Base-by-base conservation (phyloP, 2,329 filamentous ascomycete genomes). In the Dactylellina haptotyla region DNA sequence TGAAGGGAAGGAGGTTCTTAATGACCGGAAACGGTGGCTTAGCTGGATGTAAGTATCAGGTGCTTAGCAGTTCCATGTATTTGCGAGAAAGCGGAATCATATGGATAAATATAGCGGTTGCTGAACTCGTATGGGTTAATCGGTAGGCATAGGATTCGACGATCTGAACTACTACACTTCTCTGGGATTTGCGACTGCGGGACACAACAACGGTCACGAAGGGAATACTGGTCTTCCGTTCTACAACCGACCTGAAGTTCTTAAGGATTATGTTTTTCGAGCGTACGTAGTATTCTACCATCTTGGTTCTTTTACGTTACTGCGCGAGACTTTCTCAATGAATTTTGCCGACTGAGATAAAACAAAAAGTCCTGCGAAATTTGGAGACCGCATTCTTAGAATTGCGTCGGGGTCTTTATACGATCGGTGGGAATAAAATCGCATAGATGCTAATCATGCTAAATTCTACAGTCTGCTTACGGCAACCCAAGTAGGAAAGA, bases 231-330 rank as follows among this genome's bases (percentile, higher is more conserved):
- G 61, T 2, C 20, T 25, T 2, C 37, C 59, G 16, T 73, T 73
- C 23, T 32, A 59, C 8, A 66, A 73, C 20, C 23, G 39, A 8
- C 67, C 67, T 2, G 51, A 73, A 45, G 53, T 66, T 14, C 16
- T 73, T 6, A 66, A 45, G 10, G 67, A 73, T 26, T 73, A 53
- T 61, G 51, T 30, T 1, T 66, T 39, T n/a, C 23, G 67, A 43
- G 32, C 56, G 20, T 58, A 58, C 16, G 54, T 28, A 1, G 4
- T n/a, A 6, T 23, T 4, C 5, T 6, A 10, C 4, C 39, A n/a
- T n/a, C n/a, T 5, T 6, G 14, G n/a, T n/a, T n/a, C n/a, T n/a
- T n/a, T n/a, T n/a, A n/a, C n/a, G n/a, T n/a, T n/a, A n/a, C n/a
- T n/a, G n/a, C n/a, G n/a, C n/a, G n/a, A n/a, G n/a, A n/a, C n/a